A percentile compares a stretch with the other conserved stretches of the same genome.
Conservation (phyloP, 2,329 filamentous ascomycete genomes). For the Aspergillus sp. region DNA sequence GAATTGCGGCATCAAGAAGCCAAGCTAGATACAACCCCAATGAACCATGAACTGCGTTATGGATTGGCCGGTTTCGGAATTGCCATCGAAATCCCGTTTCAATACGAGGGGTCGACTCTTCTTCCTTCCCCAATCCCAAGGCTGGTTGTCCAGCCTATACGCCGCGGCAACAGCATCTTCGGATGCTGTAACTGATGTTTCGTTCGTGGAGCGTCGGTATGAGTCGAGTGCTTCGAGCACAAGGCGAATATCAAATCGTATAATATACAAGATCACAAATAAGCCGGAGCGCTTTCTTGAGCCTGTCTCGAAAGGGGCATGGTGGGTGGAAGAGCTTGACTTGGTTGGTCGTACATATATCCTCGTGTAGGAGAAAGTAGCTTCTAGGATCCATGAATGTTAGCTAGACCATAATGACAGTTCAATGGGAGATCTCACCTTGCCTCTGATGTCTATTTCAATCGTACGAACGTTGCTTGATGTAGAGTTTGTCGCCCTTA, state of each 20-base stretch:
- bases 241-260: constrained; percentile 70
- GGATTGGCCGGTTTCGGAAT: background rate
- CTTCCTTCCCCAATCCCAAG: background rate
- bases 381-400: constrained; percentile 8
- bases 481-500: constrained; percentile 38
- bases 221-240: constrained; percentile 61
- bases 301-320: constrained; percentile 73
- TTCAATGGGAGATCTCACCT: background rate
- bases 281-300: constrained; percentile 97
- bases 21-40: background rate
- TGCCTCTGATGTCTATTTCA: background rate
- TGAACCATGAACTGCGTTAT: background rate
- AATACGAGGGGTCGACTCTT: background rate
- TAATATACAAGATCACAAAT: constrained; percentile 72
- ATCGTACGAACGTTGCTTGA: background rate
- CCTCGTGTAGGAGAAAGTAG: constrained; percentile 9
- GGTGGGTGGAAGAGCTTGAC: constrained; percentile 95
- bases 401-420: background rate
- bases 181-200: constrained; percentile 59
- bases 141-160: constrained; percentile 22
- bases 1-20: background rate
- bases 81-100: background rate
- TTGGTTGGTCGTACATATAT: constrained; percentile 79
- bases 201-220: constrained; percentile 74
- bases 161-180: constrained; percentile 55